Base-by-base conservation (phyloP, 371 early-diverging fungal species). In the Syncephalis plumigaleata region DNA sequence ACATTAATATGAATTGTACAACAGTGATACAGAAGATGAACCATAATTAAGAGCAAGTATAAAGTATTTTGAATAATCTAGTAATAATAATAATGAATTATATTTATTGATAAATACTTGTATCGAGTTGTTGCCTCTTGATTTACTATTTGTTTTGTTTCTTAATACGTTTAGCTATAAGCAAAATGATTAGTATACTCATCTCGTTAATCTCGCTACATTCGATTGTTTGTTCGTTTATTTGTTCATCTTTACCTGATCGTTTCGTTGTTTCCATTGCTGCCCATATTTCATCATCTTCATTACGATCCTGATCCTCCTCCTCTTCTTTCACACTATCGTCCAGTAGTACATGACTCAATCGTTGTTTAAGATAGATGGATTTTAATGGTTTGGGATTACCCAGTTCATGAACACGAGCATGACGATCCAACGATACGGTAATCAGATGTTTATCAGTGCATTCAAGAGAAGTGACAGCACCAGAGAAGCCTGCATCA, bases 291-390 rank as follows among this genome's bases (percentile, higher is more conserved):
- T 69, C 69, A 15, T 70, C 66, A 31, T 70, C 68, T 48, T 64
- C 60, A 20, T 71, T 61, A 18, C 53, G 52, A 2, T 66, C 66
- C 18, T 61, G 58, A 1, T 59, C 64, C n/a, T 59, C 57, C 13
- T 58, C 57, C 15, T 56, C 56, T 16, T 50, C 55, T 58, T 63
- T 56, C 13, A 60, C 62, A 9, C 56, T 55, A 47, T 75, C 68
- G 48, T 85, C 87, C 47, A 79, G 75, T 23, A 81, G 50, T 0
- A 91, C 53, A 20, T 69, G 59, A 2, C 77, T 76, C 47, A 87
- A 63, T 7, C 83, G 64, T 56, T 87, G 87, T 63, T 88, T 91
- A 44, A 88, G 56, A 50, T 88, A 91, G 5, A 70, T 69, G 52
- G 83, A 81, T 21, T 80, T 64, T 8, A 73, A 55, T 45, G 79